phyloP scores from a whole-genome alignment of 1,284 basidiomycete species.

The Trametes polyzona region DNA sequence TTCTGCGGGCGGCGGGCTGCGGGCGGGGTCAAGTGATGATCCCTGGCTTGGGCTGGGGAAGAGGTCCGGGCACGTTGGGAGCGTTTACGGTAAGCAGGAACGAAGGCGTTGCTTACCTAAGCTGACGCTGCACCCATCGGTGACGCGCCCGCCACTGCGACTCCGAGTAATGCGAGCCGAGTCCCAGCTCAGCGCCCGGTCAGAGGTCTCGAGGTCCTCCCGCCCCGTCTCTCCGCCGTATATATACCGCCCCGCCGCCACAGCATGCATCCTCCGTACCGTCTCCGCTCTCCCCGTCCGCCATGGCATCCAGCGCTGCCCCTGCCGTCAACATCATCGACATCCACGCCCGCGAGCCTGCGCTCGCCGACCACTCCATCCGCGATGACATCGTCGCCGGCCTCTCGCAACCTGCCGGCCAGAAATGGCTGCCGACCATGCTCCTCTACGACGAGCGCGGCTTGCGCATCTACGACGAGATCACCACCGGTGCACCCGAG shows the following conservation, averaged over 20 bases:
- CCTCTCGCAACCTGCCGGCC: slow-evolving; percentile 53
- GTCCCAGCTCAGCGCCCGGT: not conserved
- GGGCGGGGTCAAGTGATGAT: slow-evolving; percentile 26
- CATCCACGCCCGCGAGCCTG: slow-evolving; percentile 41
- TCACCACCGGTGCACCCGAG: slow-evolving; percentile 81
- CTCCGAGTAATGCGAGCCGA: not conserved
- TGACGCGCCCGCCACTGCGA: not conserved
- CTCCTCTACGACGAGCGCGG: slow-evolving; percentile 89
- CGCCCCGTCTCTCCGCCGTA: slow-evolving; percentile 8
- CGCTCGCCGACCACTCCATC: slow-evolving; percentile 42
- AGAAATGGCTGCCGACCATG: slow-evolving; percentile 80
- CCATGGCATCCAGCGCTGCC: slow-evolving; percentile 16
- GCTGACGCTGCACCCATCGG: slow-evolving; percentile 14
- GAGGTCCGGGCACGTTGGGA: slow-evolving; percentile 5
- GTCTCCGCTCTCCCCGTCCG: not conserved
- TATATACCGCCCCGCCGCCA: slow-evolving; percentile 6
- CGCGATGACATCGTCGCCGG: slow-evolving; percentile 56
- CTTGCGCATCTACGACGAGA: slow-evolving; percentile 81
- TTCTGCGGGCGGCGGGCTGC: not conserved
- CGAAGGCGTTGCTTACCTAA: slow-evolving; percentile 25
- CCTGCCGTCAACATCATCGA: slow-evolving; percentile 51
- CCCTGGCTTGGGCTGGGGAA: not conserved
- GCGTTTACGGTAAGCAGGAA: slow-evolving; percentile 19
- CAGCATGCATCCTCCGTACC: not conserved
- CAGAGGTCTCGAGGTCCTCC: not conserved